Percentiles rank a stretch among this genome's conserved stretches.
Evolutionary conservation across 768 basidiomycete species (phyloP).

Genomic region (Boletus pseudo-olivaceus): DNA sequence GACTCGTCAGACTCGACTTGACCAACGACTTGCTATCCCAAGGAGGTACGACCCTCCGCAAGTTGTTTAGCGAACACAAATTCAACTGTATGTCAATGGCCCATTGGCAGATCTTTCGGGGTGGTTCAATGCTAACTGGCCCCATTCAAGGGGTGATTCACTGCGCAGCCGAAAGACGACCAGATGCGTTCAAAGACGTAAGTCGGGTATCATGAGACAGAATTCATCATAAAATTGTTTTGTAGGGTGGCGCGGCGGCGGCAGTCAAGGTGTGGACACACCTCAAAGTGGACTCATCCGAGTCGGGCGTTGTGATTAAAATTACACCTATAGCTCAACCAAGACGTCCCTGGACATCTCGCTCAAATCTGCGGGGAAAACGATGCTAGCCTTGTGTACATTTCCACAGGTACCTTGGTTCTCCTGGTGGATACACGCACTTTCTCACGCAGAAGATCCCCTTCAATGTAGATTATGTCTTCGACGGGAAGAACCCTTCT

Average conservation of each 20-base stretch:
- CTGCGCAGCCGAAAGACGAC: slow-evolving; percentile 91
- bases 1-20: slow-evolving; percentile 63
- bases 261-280: slow-evolving; percentile 50
- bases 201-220: slow-evolving; percentile 9
- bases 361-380: slow-evolving; percentile 60
- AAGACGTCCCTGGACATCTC: slow-evolving; percentile 67
- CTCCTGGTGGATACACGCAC: not conserved
- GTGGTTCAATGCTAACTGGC: slow-evolving; percentile 3
- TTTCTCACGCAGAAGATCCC: slow-evolving; percentile 8
- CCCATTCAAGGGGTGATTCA: slow-evolving; percentile 73
- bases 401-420: slow-evolving; percentile 70
- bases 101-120: not conserved
- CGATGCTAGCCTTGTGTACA: slow-evolving; percentile 76
- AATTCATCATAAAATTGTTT: not conserved
- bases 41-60: slow-evolving; percentile 43
- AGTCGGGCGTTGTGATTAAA: not conserved
- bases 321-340: slow-evolving; percentile 62
- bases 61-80: slow-evolving; percentile 51
- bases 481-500: slow-evolving; percentile 89
- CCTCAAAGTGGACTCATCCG: not conserved
- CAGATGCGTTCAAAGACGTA: slow-evolving; percentile 90
- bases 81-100: slow-evolving; percentile 60
- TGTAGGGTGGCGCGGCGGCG: slow-evolving; percentile 55
- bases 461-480: slow-evolving; percentile 76
- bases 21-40: slow-evolving; percentile 39